Evolutionary conservation across 352 stramenopile genomes (phyloP).

Genomic region (Thraustochytrium striatum): DNA sequence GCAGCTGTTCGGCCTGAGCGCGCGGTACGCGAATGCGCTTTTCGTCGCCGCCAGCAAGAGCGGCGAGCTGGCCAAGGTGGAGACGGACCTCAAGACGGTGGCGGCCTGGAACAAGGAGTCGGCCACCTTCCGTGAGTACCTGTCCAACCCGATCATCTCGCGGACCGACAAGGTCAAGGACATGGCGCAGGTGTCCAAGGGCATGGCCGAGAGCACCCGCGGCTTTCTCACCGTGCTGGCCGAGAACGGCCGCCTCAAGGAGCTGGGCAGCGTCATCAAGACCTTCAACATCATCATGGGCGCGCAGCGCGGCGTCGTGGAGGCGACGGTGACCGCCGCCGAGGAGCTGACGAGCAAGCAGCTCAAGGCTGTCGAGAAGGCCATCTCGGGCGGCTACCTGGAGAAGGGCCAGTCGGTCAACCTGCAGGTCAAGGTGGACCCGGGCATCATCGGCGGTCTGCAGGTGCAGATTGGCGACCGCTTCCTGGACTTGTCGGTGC

Average conservation of each 20-base stretch:
- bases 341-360: conserved; percentile 85
- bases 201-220: conserved; percentile 84
- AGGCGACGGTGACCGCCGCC: conserved; percentile 91
- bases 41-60: conserved; percentile 88
- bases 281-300: conserved; percentile 90
- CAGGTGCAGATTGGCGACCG: conserved; percentile 96
- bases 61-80: conserved; percentile 70
- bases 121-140: conserved; percentile 81
- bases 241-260: conserved; percentile 88
- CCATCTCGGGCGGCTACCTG: conserved; percentile 74
- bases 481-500: conserved; percentile 93
- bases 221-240: conserved; percentile 92
- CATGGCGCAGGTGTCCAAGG: conserved; percentile 79
- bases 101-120: conserved; percentile 75
- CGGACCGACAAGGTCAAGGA: conserved; percentile 86
- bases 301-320: conserved; percentile 86
- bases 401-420: conserved; percentile 83
- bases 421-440: conserved; percentile 83
- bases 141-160: conserved; percentile 92
- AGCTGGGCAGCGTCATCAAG: conserved; percentile 75
- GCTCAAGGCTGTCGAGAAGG: conserved; percentile 84
- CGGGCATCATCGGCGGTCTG: conserved; percentile 87
- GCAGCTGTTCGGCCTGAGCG: conserved; percentile 90
- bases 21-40: conserved; percentile 92
- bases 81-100: conserved; percentile 79